Conservation (phyloP, 768 basidiomycete species). For the Trametes meyenii region DNA sequence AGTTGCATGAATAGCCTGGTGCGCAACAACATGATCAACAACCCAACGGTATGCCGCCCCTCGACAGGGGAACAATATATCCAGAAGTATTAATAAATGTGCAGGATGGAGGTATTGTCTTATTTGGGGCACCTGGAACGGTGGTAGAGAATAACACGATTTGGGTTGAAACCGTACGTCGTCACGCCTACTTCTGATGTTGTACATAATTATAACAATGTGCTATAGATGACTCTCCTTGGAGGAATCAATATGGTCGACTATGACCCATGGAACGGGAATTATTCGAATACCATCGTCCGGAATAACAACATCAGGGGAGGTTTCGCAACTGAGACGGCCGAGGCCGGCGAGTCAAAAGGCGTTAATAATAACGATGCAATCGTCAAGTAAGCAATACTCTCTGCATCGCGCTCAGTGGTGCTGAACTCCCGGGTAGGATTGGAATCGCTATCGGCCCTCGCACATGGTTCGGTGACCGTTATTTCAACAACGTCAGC, state of each 20-base stretch:
- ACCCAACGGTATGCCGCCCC: constrained; percentile 49
- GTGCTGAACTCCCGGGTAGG: constrained; percentile 38
- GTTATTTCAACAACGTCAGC: constrained; percentile 57
- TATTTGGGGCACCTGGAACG: constrained; percentile 77
- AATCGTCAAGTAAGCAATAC: constrained; percentile 65
- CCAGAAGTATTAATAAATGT: not conserved
- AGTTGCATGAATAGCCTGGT: constrained; percentile 65
- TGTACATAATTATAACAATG: not conserved
- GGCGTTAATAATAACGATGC: constrained; percentile 62
- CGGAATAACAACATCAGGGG: constrained; percentile 68
- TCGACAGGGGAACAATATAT: not conserved
- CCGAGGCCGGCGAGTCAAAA: constrained; percentile 42
- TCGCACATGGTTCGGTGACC: constrained; percentile 70
- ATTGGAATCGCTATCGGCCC: constrained; percentile 84
- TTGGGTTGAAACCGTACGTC: constrained; percentile 64
- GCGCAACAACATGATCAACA: constrained; percentile 68
- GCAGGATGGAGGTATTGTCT: constrained; percentile 72
- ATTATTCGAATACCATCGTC: constrained; percentile 67
- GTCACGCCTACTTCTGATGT: not conserved
- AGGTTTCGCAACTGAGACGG: constrained; percentile 59
- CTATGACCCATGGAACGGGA: constrained; percentile 64
- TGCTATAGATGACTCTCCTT: constrained; percentile 59
- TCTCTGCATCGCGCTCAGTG: not conserved
- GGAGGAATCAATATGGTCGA: constrained; percentile 85
- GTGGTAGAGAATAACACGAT: constrained; percentile 78